Evolutionary conservation across 768 basidiomycete species (phyloP), one percentile per base, ranked within the genome.

Genomic region (Thelephora aurantiotincta): DNA sequence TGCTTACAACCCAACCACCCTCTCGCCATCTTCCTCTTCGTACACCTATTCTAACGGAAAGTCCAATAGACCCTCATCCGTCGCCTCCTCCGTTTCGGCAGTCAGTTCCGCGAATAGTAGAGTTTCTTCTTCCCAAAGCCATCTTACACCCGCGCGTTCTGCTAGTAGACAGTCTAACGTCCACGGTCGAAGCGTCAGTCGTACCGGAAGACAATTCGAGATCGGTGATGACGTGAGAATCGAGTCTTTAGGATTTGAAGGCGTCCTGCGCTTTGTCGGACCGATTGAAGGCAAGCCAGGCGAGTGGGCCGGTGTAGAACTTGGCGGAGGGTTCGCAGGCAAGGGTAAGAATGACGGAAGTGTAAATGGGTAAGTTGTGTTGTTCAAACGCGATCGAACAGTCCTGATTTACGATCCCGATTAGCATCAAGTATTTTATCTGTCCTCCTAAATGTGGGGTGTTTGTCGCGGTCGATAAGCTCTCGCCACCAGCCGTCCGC

Each of bases 301-400:
- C 3, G 65, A 80, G 5, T 99, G 89, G 87, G 94, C 88, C 13
- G 94, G 94, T 12, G 88, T 99, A 18, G 89, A 97, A 63, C 70
- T 99, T 18, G 68, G 76, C 54, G 82, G 81, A 33, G 86, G 87
- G 5, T 94, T 91, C 59, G 63, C 73, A 14, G 92, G 94, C 16
- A 87, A 85, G 61, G 94, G 94, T 0, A 99, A 98, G 68, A 99
- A 99, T 57, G 78, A 97, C 56, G 94, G 94, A 33, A 75, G 78
- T 41, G 92, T 94, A 4, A 73, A 69, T 52, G 89, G 88, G 93
- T 96, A 59, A 69, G 89, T 18, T 19, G 16, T 43, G 50, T 35
- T 30, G 26, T 37, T 16, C 48, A 35, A 33, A 12, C 34, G 14
- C 23, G 34, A 20, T 44, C 6, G 26, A 35, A 42, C 49, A 18